Evolutionary conservation across 805 yeast species (phyloP).

Genomic region (Candida quercuum): DNA sequence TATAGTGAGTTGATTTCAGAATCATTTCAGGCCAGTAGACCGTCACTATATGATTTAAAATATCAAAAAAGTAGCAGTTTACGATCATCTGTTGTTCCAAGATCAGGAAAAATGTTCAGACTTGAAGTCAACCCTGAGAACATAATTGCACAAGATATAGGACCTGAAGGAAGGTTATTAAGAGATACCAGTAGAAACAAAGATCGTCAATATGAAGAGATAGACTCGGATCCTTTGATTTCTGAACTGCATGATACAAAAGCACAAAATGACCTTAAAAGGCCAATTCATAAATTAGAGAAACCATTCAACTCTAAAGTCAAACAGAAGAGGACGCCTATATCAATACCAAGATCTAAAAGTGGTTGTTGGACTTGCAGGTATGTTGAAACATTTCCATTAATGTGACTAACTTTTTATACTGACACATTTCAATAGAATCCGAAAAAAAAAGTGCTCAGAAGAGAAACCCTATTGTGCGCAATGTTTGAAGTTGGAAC

Average conservation of each 20-base stretch:
- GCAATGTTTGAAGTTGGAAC: slow-evolving; percentile 51
- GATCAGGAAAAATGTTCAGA: background rate
- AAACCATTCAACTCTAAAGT: slow-evolving; percentile 1
- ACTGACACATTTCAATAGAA: slow-evolving; percentile 25
- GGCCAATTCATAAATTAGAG: too few relatives aligned
- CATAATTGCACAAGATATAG: background rate
- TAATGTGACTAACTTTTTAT: background rate
- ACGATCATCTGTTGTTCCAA: background rate
- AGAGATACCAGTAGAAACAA: background rate
- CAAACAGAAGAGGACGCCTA: background rate
- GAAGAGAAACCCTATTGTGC: slow-evolving; percentile 57
- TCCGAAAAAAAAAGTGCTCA: slow-evolving; percentile 68
- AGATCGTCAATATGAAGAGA: background rate
- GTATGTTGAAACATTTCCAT: background rate
- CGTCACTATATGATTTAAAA: background rate
- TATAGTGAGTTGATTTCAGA: background rate
- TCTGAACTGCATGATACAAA: too few relatives aligned
- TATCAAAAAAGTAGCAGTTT: background rate
- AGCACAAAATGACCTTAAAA: too few relatives aligned
- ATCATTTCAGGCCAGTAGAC: background rate
- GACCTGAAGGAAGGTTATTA: background rate
- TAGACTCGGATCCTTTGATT: too few relatives aligned
- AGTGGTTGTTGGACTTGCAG: slow-evolving; percentile 75
- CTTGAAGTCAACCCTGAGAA: background rate
- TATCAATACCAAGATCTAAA: slow-evolving; percentile 33